Conservation (phyloP, 2,329 filamentous ascomycete genomes). For the Curvularia verruculosa region DNA sequence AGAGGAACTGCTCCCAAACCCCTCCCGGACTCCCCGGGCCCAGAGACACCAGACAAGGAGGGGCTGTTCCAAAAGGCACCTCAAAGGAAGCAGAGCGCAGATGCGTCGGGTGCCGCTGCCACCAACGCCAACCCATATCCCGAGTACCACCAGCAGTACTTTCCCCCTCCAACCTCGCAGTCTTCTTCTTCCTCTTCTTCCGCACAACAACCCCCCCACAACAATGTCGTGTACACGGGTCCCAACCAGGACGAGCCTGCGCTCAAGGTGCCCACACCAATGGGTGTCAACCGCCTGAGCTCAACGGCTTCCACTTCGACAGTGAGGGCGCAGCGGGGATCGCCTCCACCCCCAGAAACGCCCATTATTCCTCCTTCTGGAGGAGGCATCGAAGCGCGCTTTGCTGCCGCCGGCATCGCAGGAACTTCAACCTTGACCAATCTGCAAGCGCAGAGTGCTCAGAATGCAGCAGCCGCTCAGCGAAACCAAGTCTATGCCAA, state of each 20-base stretch:
- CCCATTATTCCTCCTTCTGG: constrained; percentile 77
- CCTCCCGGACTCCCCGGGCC: constrained; percentile 80
- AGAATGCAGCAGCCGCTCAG: constrained; percentile 82
- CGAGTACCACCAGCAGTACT: constrained; percentile 67
- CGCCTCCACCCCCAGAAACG: constrained; percentile 92
- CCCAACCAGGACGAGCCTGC: constrained; percentile 41
- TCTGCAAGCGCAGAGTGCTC: constrained; percentile 73
- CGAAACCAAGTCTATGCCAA: constrained; percentile 75
- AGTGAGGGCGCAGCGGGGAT: constrained; percentile 87
- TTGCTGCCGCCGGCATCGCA: constrained; percentile 88
- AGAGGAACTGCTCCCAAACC: constrained; percentile 82
- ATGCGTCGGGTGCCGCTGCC: constrained; percentile 6
- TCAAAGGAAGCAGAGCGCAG: constrained; percentile 43
- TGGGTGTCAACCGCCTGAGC: constrained; percentile 65
- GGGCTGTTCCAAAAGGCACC: constrained; percentile 75
- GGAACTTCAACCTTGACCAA: constrained; percentile 82
- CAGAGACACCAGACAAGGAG: constrained; percentile 75
- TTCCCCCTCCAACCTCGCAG: constrained; percentile 53
- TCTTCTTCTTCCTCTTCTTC: too few relatives aligned
- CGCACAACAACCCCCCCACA: not conserved
- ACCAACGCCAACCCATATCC: constrained; percentile 52
- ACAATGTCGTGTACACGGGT: constrained; percentile 15
- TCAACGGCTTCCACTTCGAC: constrained; percentile 94
- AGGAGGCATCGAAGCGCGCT: constrained; percentile 87
- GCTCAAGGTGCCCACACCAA: constrained; percentile 60